phyloP scores from a whole-genome alignment of 441 rosid genomes.

The Adansonia grandidieri region DNA sequence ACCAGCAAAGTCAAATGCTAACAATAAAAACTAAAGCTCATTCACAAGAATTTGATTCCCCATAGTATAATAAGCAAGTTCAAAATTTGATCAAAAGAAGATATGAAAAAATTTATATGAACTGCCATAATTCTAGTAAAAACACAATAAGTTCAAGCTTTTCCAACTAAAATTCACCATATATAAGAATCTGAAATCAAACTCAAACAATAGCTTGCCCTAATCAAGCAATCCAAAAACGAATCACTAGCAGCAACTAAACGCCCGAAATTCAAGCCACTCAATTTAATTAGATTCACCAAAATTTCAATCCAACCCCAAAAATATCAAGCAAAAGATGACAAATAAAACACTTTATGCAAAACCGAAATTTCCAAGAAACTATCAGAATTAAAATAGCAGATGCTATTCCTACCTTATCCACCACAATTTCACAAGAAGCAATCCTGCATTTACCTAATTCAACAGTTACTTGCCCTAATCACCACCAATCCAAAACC shows the following conservation, averaged over 20 bases:
- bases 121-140: background rate
- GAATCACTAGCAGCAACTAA: background rate
- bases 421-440: constrained; percentile 16
- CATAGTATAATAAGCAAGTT: background rate
- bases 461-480: background rate
- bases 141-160: background rate
- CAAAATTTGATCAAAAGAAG: background rate
- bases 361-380: background rate
- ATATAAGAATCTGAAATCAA: constrained; percentile 5
- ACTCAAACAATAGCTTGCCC: background rate
- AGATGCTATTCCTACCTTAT: constrained; percentile 6
- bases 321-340: background rate
- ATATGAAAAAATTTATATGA: background rate
- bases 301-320: background rate
- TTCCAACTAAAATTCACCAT: background rate
- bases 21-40: background rate
- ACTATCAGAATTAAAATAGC: background rate
- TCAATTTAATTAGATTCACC: background rate
- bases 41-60: background rate
- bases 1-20: background rate
- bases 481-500: background rate
- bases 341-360: background rate
- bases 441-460: background rate
- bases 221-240: background rate
- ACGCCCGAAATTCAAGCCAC: constrained; percentile 19